Base-by-base conservation (phyloP, 768 basidiomycete genomes). In the Rhizopogon vesiculosus region DNA sequence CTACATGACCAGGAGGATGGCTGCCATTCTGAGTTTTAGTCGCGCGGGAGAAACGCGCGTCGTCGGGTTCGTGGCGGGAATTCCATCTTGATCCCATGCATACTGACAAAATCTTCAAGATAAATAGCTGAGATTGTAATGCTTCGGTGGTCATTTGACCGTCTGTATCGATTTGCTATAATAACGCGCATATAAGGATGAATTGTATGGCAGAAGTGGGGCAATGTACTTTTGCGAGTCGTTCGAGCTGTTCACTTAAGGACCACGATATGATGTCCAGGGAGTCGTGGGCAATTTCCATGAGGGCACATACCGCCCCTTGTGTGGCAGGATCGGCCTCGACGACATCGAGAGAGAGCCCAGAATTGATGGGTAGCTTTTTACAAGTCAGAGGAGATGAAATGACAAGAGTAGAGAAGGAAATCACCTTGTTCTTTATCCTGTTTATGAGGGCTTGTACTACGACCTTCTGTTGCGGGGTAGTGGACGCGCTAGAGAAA, bases 281-380 rank as follows among this genome's bases (percentile, higher is more conserved):
- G 9, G 87, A 86, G 60, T 91, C 88, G 53, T 77, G 73, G 2
- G 92, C 84, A 13, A 95, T 79, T 44, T 91, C 85, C n/a, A 91
- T 81, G 16, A 96, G 76, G 12, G 91, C 83, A 59, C 87, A 82
- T 41, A 94, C 82, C 7, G 88, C 83, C 65, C 90, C 84, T 59
- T 85, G 83, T 0, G 89, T 84, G 5, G 90, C 84, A 35, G 78
- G 73, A 69, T 95, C 92, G 7, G 76, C 76, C 71, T 96, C 93
- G 53, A 95, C 74, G 29, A 81, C 78, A 64, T 85, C 83, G 56
- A 95, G 68, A 12, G 84, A 74, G 42, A 82, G 75, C 18, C 93
- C 93, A 33, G 93, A 93, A 71, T 91, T 80, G 65, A 84, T 86
- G 53, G 93, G 94, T 8, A 97, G 79, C 94, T 97, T 55, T 16